Base-by-base conservation (phyloP, 805 yeast species). In the Vanderwaltozyma verrucispora region DNA sequence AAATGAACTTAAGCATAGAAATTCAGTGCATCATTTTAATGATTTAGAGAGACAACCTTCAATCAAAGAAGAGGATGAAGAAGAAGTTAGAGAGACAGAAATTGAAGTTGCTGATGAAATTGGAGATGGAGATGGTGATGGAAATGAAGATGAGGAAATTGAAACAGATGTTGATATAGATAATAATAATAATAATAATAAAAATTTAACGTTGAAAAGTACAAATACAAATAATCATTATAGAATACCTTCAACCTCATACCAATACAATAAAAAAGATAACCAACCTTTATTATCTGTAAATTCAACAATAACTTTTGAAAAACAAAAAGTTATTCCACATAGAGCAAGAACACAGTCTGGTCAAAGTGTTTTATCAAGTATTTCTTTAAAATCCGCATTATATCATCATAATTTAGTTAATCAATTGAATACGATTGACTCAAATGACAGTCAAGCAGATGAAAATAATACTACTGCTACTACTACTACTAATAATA, bases 381-480 rank as follows among this genome's bases (percentile, higher is more conserved):
- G 63, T 74, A 84, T 71, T 69, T 87, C 60, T 66, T 74, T 54
- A 65, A 61, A 50, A 65, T 83, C 84, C 63, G 74, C 80, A 38
- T 70, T 54, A 47, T 73, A 68, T 47, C 81, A 21, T 6, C 23
- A 21, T 21, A 21, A 21, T 21, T 21, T 21, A 21, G 9, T 7
- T 9, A 21, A 21, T 21, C 23, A 72, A 50, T 3, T 16, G 7
- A 17, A 4, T 29, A 8, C 13, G 10, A 18, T 4, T 29, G 9
- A 26, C 15, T 9, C 24, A n/a, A 18, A 14, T 13, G 25, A 14
- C 18, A 25, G 5, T 25, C 25, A 3, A 35, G 18, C 11, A 15
- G 23, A 15, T 27, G 11, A 18, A 2, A 24, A 9, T 77, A 46
- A 78, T 74, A 40, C 72, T 80, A 43, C 77, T 80, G 19, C 42